These are phyloP conservation scores for Xylaria sp. DNA, from an alignment of 2,329 filamentous ascomycete species.

Conservation along the genomic window DNA sequence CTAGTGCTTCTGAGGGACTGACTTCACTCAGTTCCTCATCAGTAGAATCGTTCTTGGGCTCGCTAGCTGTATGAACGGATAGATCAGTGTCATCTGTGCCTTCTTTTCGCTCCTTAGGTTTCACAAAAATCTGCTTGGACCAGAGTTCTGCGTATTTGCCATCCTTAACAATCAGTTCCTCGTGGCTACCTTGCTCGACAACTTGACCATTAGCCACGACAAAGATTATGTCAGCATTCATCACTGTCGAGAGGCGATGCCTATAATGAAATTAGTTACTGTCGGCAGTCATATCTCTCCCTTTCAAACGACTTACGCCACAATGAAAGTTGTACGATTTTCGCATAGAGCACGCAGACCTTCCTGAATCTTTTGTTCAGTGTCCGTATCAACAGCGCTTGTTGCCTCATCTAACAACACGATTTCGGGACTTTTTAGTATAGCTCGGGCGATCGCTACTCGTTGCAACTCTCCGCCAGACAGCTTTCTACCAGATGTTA, in stretches of 20 bases:
- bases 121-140: constrained; percentile 70
- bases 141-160: constrained; percentile 74
- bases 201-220: constrained; percentile 72
- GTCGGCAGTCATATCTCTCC: neutral
- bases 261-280: constrained; percentile 51
- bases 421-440: constrained; percentile 79
- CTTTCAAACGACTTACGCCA: constrained; percentile 63
- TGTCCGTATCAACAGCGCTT: constrained; percentile 78
- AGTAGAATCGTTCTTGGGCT: constrained; percentile 36
- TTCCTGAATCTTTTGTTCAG: constrained; percentile 73
- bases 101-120: constrained; percentile 57
- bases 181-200: constrained; percentile 71
- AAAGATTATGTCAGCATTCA: constrained; percentile 74
- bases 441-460: constrained; percentile 75
- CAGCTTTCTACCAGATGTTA: constrained; percentile 60
- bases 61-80: constrained; percentile 22
- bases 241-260: constrained; percentile 76
- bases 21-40: constrained; percentile 36
- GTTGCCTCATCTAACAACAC: constrained; percentile 84
- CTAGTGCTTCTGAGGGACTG: constrained; percentile 29
- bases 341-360: constrained; percentile 68
- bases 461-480: constrained; percentile 75
- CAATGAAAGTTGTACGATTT: constrained; percentile 73
- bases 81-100: constrained; percentile 38
- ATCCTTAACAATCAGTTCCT: constrained; percentile 65